These are phyloP conservation scores for Ceraceosorus bombacis DNA, from an alignment of 1,284 basidiomycete genomes.

Conservation along the genomic window DNA sequence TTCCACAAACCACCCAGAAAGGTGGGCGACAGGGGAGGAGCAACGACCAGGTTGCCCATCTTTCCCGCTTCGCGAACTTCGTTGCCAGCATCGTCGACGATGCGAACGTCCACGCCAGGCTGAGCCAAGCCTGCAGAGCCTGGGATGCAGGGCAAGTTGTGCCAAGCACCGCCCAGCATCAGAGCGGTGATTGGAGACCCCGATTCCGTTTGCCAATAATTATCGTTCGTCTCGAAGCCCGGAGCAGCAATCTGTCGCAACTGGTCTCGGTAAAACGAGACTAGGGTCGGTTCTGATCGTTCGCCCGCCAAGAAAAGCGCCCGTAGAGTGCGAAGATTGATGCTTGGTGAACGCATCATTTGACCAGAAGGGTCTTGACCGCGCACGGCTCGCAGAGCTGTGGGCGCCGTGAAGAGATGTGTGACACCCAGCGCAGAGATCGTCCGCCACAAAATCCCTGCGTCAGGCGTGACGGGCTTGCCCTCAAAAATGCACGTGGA, in stretches of 20 bases:
- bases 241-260: conserved; percentile 35
- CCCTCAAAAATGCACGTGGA: conserved; percentile 43
- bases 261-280: conserved; percentile 25
- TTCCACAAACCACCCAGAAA: conserved; percentile 41
- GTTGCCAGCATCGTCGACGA: conserved; percentile 41
- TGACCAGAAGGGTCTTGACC: conserved; percentile 33
- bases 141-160: conserved; percentile 23
- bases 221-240: conserved; percentile 39
- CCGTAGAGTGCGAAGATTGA: conserved; percentile 28
- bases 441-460: conserved; percentile 41
- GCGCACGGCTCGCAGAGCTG: conserved; percentile 37
- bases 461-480: conserved; percentile 44
- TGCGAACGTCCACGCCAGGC: conserved; percentile 43
- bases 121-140: conserved; percentile 39
- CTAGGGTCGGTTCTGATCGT: conserved; percentile 37
- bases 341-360: conserved; percentile 30
- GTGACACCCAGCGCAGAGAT: conserved; percentile 27
- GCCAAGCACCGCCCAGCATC: conserved; percentile 26
- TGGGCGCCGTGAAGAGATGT: conserved; percentile 37
- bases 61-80: conserved; percentile 23
- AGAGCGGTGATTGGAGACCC: conserved; percentile 41
- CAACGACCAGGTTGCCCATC: conserved; percentile 44
- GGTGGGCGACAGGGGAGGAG: conserved; percentile 29
- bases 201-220: conserved; percentile 42
- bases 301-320: conserved; percentile 45